Conservation (phyloP, 2,329 filamentous ascomycete genomes). For the Sclerotinia nivalis region DNA sequence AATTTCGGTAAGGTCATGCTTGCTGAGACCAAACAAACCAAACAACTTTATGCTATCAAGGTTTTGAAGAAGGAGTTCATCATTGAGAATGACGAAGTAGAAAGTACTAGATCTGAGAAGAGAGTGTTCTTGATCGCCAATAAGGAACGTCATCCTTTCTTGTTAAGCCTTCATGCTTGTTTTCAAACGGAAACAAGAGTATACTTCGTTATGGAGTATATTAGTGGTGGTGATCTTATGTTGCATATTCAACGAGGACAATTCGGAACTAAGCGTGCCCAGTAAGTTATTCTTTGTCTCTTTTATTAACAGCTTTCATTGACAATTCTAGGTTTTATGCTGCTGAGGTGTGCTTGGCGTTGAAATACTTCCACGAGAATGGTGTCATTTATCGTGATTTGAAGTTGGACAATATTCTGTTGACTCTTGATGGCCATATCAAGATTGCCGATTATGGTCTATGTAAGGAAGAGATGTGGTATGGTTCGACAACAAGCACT, state of each 20-base stretch:
- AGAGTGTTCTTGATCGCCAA: slow-evolving; percentile 96
- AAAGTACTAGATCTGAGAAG: slow-evolving; percentile 97
- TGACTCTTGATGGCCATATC: slow-evolving; percentile 95
- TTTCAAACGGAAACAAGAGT: slow-evolving; percentile 98
- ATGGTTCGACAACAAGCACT: slow-evolving; percentile 91
- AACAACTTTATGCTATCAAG: slow-evolving; percentile 96
- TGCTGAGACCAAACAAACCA: slow-evolving; percentile 90
- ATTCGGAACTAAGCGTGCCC: slow-evolving; percentile 92
- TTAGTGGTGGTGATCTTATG: slow-evolving; percentile 98
- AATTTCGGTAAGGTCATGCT: slow-evolving; percentile 99
- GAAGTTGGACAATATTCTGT: slow-evolving; percentile 84
- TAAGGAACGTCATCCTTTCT: slow-evolving; percentile 93
- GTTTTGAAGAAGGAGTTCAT: slow-evolving; percentile 99
- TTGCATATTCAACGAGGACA: slow-evolving; percentile 96
- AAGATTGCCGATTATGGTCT: slow-evolving; percentile 98
- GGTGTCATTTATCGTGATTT: slow-evolving; percentile 92
- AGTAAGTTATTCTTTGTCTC: slow-evolving; percentile 59
- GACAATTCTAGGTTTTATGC: slow-evolving; percentile 75
- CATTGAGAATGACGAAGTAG: slow-evolving; percentile 98
- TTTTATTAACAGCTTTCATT: slow-evolving; percentile 29
- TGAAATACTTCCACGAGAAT: slow-evolving; percentile 99
- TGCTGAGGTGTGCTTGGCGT: slow-evolving; percentile 90
- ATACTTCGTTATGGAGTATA: slow-evolving; percentile 99
- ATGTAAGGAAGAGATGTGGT: slow-evolving; percentile 99
- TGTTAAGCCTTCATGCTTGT: slow-evolving; percentile 92